phyloP scores from a whole-genome alignment of 2,329 filamentous ascomycete genomes.

The Colletotrichum euphorbiae region DNA sequence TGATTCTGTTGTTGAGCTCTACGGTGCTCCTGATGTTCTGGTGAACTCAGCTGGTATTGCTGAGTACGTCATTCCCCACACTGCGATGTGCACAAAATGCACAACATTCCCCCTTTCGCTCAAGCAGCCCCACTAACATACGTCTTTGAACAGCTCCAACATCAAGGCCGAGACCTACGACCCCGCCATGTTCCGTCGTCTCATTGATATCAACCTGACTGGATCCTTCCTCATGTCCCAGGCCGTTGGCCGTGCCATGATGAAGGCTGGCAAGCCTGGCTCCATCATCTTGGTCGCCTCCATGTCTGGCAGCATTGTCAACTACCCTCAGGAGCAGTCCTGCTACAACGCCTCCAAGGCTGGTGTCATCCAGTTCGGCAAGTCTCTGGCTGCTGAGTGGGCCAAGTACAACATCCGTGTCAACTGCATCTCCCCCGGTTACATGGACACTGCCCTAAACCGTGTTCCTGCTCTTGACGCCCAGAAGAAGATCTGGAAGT shows the following conservation, averaged over 20 bases:
- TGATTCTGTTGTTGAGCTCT: constrained; percentile 72
- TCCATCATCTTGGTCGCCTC: constrained; percentile 82
- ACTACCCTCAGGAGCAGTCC: constrained; percentile 85
- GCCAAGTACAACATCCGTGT: constrained; percentile 83
- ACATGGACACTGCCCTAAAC: constrained; percentile 89
- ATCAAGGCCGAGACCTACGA: constrained; percentile 85
- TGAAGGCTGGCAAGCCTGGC: constrained; percentile 76
- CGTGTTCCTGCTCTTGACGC: constrained; percentile 81
- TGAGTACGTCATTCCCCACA: constrained; percentile 58
- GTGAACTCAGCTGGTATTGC: constrained; percentile 85
- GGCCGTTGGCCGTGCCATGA: constrained; percentile 78
- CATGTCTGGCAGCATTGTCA: constrained; percentile 87
- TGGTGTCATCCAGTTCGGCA: constrained; percentile 80
- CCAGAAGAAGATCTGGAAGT: constrained; percentile 85
- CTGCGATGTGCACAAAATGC: constrained; percentile 26
- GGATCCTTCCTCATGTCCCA: constrained; percentile 83
- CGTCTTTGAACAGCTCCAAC: constrained; percentile 65
- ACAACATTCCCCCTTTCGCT: constrained; percentile 38
- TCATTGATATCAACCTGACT: constrained; percentile 86
- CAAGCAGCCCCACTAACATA: constrained; percentile 29
- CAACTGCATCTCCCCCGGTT: constrained; percentile 86
- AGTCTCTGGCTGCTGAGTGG: constrained; percentile 87
- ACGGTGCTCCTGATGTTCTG: constrained; percentile 78
- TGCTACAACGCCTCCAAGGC: constrained; percentile 90
- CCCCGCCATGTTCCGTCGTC: constrained; percentile 78